These are phyloP conservation scores for Tylopilus rubrobrunneus DNA, from an alignment of 768 basidiomycete species.

Conservation along the genomic window DNA sequence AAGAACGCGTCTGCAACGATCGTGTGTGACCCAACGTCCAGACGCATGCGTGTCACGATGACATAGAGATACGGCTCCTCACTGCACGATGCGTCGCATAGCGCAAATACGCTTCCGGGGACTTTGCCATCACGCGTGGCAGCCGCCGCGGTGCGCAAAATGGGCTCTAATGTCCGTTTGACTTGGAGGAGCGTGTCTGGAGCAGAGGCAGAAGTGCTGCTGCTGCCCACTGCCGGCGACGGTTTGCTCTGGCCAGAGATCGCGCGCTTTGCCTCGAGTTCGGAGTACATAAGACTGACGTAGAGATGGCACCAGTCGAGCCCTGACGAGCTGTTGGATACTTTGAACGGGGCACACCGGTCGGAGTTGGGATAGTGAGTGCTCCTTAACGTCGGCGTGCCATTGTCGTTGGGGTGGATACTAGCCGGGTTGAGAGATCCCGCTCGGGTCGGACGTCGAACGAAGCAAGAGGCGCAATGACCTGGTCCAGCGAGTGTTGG, in stretches of 20 bases:
- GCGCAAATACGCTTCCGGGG: conserved; percentile 12
- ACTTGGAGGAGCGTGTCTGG: conserved; percentile 24
- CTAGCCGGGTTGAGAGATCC: conserved; percentile 23
- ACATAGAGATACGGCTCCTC: conserved; percentile 35
- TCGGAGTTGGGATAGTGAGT: conserved; percentile 39
- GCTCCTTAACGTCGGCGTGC: conserved; percentile 29
- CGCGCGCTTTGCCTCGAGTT: not conserved
- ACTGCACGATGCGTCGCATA: conserved; percentile 10
- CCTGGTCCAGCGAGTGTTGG: conserved; percentile 5
- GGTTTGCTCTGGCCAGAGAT: not conserved
- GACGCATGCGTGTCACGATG: conserved; percentile 41
- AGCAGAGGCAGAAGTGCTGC: not conserved
- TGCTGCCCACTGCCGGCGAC: not conserved
- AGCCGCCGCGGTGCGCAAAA: conserved; percentile 18
- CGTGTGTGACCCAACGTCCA: conserved; percentile 42
- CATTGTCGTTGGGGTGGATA: conserved; percentile 11
- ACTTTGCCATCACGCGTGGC: conserved; percentile 7
- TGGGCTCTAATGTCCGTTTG: conserved; percentile 29
- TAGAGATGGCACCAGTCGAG: conserved; percentile 31
- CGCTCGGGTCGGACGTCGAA: conserved; percentile 19
- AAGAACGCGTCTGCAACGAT: conserved; percentile 48
- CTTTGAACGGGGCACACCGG: conserved; percentile 30
- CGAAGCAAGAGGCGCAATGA: conserved; percentile 15
- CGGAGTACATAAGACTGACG: conserved; percentile 25
- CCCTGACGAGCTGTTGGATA: conserved; percentile 9